A percentile compares a stretch with the other conserved stretches of the same genome.
Evolutionary conservation across 164 flowering plant genomes (phyloP).

Genomic region (Chimonanthus salicifolius): DNA sequence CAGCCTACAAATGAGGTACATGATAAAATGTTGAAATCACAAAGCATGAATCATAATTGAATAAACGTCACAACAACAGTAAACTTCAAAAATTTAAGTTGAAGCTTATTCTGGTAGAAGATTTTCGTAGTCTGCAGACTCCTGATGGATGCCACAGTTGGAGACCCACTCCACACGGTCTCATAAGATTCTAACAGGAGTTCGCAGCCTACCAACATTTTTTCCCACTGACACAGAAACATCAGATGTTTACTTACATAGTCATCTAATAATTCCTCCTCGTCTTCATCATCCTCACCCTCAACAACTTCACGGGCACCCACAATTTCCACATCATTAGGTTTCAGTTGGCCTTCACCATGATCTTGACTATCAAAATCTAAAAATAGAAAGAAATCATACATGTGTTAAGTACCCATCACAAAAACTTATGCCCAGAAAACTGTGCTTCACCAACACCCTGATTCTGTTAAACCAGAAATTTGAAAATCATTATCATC

Average conservation of each 20-base stretch:
- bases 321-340: slow-evolving; percentile 17
- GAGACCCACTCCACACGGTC: not conserved
- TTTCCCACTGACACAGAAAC: not conserved
- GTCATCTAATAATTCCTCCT: slow-evolving; percentile 44
- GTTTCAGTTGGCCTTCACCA: not conserved
- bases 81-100: not conserved
- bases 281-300: slow-evolving; percentile 44
- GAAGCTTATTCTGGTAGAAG: not conserved
- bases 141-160: slow-evolving; percentile 2
- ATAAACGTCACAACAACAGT: not conserved
- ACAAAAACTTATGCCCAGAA: no score
- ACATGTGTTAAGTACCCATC: no score
- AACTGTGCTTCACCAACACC: no score
- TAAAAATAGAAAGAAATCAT: not conserved
- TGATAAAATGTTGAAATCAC: slow-evolving; percentile 1
- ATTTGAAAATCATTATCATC: no score
- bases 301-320: slow-evolving; percentile 33
- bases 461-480: no score
- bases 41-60: not conserved
- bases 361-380: slow-evolving; percentile 11
- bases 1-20: slow-evolving; percentile 34
- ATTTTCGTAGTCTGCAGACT: slow-evolving; percentile 14
- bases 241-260: not conserved
- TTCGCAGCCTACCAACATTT: slow-evolving; percentile 24
- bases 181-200: not conserved